phyloP scores from a whole-genome alignment of 768 basidiomycete genomes.

The Agrocybe chaxingu region DNA sequence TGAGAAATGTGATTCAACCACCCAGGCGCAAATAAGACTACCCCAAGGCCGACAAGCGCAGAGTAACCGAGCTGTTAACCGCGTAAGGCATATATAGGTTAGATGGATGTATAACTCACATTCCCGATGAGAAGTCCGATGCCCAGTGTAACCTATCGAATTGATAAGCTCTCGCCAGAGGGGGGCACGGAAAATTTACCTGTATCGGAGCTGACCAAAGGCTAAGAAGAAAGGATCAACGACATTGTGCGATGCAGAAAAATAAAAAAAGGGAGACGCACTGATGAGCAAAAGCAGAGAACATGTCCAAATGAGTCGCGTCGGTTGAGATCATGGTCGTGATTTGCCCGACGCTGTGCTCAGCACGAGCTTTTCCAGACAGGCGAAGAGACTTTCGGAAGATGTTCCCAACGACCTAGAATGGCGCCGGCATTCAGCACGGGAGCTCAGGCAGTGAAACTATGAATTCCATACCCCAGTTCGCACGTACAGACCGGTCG shows the following conservation, averaged over 20 bases:
- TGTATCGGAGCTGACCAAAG: slow-evolving; percentile 63
- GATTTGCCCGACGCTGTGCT: slow-evolving; percentile 63
- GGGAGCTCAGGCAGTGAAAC: neutral
- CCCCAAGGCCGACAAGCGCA: slow-evolving; percentile 60
- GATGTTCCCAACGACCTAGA: slow-evolving; percentile 42
- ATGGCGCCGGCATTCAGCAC: neutral
- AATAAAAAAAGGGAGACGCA: slow-evolving; percentile 18
- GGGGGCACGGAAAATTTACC: slow-evolving; percentile 18
- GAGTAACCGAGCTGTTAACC: slow-evolving; percentile 57
- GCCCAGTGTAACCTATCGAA: slow-evolving; percentile 46
- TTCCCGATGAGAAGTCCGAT: slow-evolving; percentile 60
- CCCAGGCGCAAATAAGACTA: slow-evolving; percentile 6
- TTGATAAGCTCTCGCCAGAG: neutral
- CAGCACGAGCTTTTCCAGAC: slow-evolving; percentile 53
- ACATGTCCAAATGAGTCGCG: slow-evolving; percentile 49
- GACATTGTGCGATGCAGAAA: neutral
- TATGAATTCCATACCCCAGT: slow-evolving; percentile 35
- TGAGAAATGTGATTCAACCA: neutral
- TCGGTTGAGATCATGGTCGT: slow-evolving; percentile 72
- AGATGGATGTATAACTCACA: slow-evolving; percentile 27
- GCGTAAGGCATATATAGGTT: neutral
- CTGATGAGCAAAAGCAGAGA: slow-evolving; percentile 41
- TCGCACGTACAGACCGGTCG: slow-evolving; percentile 44
- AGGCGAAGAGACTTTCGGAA: slow-evolving; percentile 68
- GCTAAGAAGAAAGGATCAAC: slow-evolving; percentile 24